Conservation (phyloP, 2,329 filamentous ascomycete species). For the Byssothecium circinans region DNA sequence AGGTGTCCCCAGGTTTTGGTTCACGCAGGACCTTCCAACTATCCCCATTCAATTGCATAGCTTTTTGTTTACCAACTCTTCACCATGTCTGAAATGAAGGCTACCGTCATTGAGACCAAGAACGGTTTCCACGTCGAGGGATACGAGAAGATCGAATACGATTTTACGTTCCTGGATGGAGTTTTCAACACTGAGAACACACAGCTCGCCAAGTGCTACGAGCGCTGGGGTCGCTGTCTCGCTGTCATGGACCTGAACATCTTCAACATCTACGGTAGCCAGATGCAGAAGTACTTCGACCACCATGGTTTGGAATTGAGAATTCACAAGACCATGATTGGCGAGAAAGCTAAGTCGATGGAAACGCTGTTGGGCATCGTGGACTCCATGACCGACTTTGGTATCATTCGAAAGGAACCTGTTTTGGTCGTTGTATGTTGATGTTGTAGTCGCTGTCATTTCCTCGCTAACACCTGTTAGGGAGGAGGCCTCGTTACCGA, state of each 20-base stretch:
- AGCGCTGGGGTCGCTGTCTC: constrained; percentile 65
- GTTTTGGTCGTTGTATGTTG: constrained; percentile 39
- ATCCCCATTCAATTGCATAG: constrained; percentile 1
- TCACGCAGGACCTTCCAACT: constrained; percentile 3
- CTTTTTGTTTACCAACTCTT: constrained; percentile 17
- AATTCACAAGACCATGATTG: constrained; percentile 73
- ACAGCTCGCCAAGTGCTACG: constrained; percentile 66
- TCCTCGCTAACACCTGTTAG: constrained; percentile 5
- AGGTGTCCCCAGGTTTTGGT: constrained; percentile 3
- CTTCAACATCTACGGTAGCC: constrained; percentile 65
- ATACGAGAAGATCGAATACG: constrained; percentile 76
- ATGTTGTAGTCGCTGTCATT: not conserved
- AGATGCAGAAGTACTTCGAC: constrained; percentile 69
- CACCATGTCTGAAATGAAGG: constrained; percentile 68
- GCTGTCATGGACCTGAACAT: constrained; percentile 74
- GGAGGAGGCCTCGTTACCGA: constrained; percentile 72
- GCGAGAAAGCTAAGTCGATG: constrained; percentile 74
- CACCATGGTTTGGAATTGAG: constrained; percentile 64
- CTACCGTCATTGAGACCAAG: constrained; percentile 64
- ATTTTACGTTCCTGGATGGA: constrained; percentile 72
- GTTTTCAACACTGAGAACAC: constrained; percentile 64
- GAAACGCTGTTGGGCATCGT: constrained; percentile 69
- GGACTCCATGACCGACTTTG: constrained; percentile 74
- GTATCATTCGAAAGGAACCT: constrained; percentile 64
- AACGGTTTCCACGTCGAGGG: constrained; percentile 71